Conservation (phyloP, 805 yeast genomes). For the Candida sphagnicola region DNA sequence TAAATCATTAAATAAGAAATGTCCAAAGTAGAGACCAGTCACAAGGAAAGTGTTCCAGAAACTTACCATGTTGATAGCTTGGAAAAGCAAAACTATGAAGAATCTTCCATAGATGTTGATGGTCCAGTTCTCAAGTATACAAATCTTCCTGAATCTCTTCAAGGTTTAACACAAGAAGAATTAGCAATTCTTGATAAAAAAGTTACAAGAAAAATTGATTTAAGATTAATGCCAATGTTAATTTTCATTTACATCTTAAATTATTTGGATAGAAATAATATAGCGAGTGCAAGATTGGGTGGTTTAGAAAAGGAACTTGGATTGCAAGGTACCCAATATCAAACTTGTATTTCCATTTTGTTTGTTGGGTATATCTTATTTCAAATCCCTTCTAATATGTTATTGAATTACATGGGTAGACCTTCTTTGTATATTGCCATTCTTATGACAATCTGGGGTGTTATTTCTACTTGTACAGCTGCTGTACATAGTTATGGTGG, state of each 20-base stretch:
- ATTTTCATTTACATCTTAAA: slow-evolving; percentile 49
- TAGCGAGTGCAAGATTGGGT: slow-evolving; percentile 52
- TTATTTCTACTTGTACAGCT: slow-evolving; percentile 44
- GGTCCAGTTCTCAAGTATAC: slow-evolving; percentile 6
- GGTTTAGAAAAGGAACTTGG: slow-evolving; percentile 44
- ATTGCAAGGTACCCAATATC: slow-evolving; percentile 40
- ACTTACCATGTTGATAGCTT: background rate
- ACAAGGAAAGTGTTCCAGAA: background rate
- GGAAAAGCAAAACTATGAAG: background rate
- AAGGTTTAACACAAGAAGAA: slow-evolving; percentile 35
- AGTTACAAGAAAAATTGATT: slow-evolving; percentile 45
- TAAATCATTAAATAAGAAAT: too few relatives aligned
- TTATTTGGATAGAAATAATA: slow-evolving; percentile 49
- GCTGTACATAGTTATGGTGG: slow-evolving; percentile 43
- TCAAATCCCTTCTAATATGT: slow-evolving; percentile 48
- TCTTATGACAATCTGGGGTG: slow-evolving; percentile 52
- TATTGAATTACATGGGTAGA: slow-evolving; percentile 42
- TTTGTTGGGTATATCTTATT: slow-evolving; percentile 47
- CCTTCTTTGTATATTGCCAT: slow-evolving; percentile 49
- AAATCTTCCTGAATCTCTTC: slow-evolving; percentile 28
- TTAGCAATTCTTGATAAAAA: slow-evolving; percentile 38
- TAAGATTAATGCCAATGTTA: slow-evolving; percentile 47
- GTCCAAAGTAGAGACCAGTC: slow-evolving; percentile 2
- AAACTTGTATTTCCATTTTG: slow-evolving; percentile 49
- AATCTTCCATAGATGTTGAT: background rate